Evolutionary conservation across 352 stramenopile species (phyloP).

Genomic region (Phytophthora tubulina): DNA sequence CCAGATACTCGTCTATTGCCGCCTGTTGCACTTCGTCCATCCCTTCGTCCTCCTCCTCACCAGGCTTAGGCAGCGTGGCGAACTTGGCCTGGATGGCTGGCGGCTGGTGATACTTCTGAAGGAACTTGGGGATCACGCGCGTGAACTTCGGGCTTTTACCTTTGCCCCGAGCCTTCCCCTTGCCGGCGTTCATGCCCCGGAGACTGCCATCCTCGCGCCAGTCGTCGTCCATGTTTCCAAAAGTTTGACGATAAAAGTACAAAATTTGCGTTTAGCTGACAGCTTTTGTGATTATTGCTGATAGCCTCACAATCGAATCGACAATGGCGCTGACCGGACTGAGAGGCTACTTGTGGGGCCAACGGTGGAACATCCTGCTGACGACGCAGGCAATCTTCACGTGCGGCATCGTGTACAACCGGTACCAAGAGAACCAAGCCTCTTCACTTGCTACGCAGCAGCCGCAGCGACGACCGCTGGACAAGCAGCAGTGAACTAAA

Average conservation of each 20-base stretch:
- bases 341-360: conserved; percentile 64
- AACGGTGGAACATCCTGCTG: conserved; percentile 84
- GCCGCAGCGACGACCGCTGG: conserved; percentile 15
- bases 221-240: conserved; percentile 70
- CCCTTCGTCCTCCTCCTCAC: conserved; percentile 64
- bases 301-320: conserved; percentile 9
- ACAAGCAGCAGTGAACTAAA: conserved; percentile 25
- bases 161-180: conserved; percentile 42
- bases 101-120: conserved; percentile 78
- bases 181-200: conserved; percentile 52
- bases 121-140: conserved; percentile 86
- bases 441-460: conserved; percentile 2
- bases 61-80: conserved; percentile 46
- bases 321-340: conserved; percentile 52
- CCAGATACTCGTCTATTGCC: conserved; percentile 78
- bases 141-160: conserved; percentile 78
- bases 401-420: conserved; percentile 67
- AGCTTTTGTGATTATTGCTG: conserved; percentile 17
- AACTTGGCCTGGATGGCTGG: conserved; percentile 82
- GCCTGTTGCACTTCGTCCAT: conserved; percentile 86
- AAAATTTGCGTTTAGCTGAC: neutral
- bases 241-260: conserved; percentile 1
- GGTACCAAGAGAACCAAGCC: conserved; percentile 49
- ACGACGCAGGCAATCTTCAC: conserved; percentile 79
- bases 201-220: conserved; percentile 83